Evolutionary conservation across 1,284 basidiomycete species (phyloP), one percentile per base, ranked within the genome.

Genomic region (Anthracocystis setariae): DNA sequence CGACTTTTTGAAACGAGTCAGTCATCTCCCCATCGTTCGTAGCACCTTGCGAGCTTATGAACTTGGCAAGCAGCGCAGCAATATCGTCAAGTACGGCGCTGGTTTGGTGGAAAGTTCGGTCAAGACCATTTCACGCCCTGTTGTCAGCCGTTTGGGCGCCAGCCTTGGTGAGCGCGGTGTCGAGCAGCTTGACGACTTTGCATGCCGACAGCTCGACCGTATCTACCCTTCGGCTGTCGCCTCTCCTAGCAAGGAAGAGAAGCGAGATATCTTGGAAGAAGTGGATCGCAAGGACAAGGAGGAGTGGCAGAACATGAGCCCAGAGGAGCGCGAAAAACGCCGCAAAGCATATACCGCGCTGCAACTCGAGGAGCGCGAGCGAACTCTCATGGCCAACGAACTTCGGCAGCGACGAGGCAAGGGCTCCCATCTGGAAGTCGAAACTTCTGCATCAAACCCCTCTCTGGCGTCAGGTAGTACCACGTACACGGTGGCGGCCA

Each of bases 81-180:
- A 89, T 44, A 89, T 92, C 27, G 90, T 92, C 76, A 91, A 92
- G 91, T 93, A 92, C 80, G 91, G 92, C 56, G 92, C 91, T 20
- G 90, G 90, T 81, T 90, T 93, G 86, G 89, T 94, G 85, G 92
- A 93, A 83, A 91, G 89, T 3, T 90, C 90, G 40, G 88, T 94
- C 53, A 91, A 90, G 82, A 87, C 90, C 27, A 89, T 94, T 50
- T 92, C 91, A 12, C 86, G 89, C 9, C 92, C 92, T n/a, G 91
- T 93, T 47, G 90, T 92, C 59, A 88, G 90, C 67, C 88, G 90
- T 43, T 85, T 93, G 0, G 75, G 75, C 32, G 75, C 74, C n/a
- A 64, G 63, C 21, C 77, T 83, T 5, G 80, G 91, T 88, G 40
- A 89, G 88, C 54, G 73, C 25, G 73, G 79, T 13, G 80, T 83